Conservation (phyloP, 2,329 filamentous ascomycete genomes). For the Epichloe sibirici region DNA sequence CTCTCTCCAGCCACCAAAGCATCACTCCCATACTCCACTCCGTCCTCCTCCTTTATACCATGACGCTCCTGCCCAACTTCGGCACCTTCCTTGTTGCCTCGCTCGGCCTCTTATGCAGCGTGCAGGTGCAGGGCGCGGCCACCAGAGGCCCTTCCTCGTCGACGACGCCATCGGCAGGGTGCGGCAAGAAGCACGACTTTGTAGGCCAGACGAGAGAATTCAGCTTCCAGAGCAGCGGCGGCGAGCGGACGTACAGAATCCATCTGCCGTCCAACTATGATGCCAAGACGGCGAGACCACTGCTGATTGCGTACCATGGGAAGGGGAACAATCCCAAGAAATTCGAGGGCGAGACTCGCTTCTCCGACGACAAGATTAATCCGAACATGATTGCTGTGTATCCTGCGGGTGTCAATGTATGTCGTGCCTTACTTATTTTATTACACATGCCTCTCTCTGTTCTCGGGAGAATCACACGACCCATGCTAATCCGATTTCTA, state of each 20-base stretch:
- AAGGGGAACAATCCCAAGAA: slow-evolving; percentile 21
- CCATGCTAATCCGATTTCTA: not conserved
- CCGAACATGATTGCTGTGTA: slow-evolving; percentile 28
- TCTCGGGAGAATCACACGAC: too few species aligned
- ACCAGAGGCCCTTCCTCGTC: not conserved
- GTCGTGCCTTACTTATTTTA: not conserved
- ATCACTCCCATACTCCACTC: too few species aligned
- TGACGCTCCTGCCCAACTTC: not conserved
- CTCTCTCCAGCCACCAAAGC: too few species aligned
- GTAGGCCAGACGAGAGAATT: slow-evolving; percentile 12
- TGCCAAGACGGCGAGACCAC: slow-evolving; percentile 19
- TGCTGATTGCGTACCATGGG: slow-evolving; percentile 37
- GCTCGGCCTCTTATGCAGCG: not conserved
- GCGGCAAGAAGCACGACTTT: slow-evolving; percentile 11
- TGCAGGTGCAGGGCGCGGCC: not conserved
- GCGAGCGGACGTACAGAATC: slow-evolving; percentile 9
- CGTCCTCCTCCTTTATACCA: not conserved
- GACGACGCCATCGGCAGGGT: slow-evolving; percentile 6
- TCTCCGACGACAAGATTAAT: slow-evolving; percentile 28
- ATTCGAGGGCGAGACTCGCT: slow-evolving; percentile 22
- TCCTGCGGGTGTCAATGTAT: slow-evolving; percentile 29
- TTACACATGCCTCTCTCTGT: too few species aligned
- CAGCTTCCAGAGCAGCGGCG: slow-evolving; percentile 12
- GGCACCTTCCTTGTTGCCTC: not conserved
- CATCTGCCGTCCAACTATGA: slow-evolving; percentile 20